Evolutionary conservation across 352 stramenopile species (phyloP).

Genomic region (Poterioochromonas sp.): DNA sequence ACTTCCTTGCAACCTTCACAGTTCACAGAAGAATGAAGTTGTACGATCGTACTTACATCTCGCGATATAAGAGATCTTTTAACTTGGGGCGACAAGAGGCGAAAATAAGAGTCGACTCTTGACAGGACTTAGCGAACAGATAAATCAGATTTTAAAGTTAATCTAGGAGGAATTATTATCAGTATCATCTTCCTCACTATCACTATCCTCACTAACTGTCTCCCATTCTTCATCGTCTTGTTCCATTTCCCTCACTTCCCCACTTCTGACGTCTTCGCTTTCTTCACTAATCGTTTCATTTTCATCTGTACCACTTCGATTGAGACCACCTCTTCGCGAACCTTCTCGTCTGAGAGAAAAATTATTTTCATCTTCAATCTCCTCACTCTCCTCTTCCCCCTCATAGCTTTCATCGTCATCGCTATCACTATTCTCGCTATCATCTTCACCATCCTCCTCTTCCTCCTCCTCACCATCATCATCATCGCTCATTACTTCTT

Average conservation of each 20-base stretch:
- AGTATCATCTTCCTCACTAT: neutral
- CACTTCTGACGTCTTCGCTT: neutral
- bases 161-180: too few relatives aligned
- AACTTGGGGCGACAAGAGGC: too few relatives aligned
- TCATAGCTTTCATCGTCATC: slow-evolving; percentile 4
- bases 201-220: slow-evolving; percentile 19
- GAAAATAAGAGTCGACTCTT: too few relatives aligned
- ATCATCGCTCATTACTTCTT: neutral
- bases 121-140: too few relatives aligned
- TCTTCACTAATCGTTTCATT: slow-evolving; percentile 13
- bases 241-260: slow-evolving; percentile 18
- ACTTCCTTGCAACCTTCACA: too few relatives aligned
- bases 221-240: slow-evolving; percentile 18
- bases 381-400: slow-evolving; percentile 17
- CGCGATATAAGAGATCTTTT: too few relatives aligned
- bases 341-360: too few relatives aligned
- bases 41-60: too few relatives aligned
- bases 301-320: slow-evolving; percentile 9
- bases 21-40: too few relatives aligned
- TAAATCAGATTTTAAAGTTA: too few relatives aligned
- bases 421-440: neutral
- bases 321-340: too few relatives aligned
- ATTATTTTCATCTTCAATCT: neutral
- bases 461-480: neutral
- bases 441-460: slow-evolving; percentile 2